Base-by-base conservation (phyloP, 2,329 filamentous ascomycete species). In the Cladophialophora psammophila region DNA sequence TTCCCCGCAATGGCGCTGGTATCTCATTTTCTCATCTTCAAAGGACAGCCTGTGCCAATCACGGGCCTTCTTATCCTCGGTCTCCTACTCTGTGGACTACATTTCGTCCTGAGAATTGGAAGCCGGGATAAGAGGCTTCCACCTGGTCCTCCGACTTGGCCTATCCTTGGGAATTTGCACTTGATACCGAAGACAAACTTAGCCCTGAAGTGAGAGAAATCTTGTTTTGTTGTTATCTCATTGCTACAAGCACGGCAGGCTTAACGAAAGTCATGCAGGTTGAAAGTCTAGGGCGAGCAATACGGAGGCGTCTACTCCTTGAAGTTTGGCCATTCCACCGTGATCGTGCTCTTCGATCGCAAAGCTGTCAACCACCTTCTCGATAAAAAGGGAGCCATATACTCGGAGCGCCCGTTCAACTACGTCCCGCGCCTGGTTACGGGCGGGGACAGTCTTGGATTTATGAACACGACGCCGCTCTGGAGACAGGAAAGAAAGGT, bases 401-500 rank as follows among this genome's bases (percentile, higher is more conserved):
- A 64, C 34, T 64, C 62, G 0, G 55, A 64, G n/a, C 34, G 62
- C 8, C 62, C 62, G 6, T 10, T 36, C 7, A 66, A 20, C 40
- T 66, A 61, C 32, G 64, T 66, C 7, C 64, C 64, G 6, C 1
- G 12, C 1, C 64, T 66, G 1, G 64, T 66, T 7, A 66, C 64
- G 12, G 64, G 64, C 13, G 64, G 64, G 1, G 64, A 66, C 26
- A 66, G 64, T 15, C 50, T 66, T 48, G 64, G 58, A 2, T 66
- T 66, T 32, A 66, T 66, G 64, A 54, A 66, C 52, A 66, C 35
- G 26, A 66, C 64, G 20, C 58, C 64, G 7, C 58, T 66, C 6
- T 66, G 64, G 64, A 55, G 64, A 58, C 6, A 35, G 2, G 64
- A 66, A 58, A 48, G 64, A 40, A 66, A 66, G 52, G 64, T 66